Base-by-base conservation (phyloP, 2,329 filamentous ascomycete species). In the Onygenales sp. region DNA sequence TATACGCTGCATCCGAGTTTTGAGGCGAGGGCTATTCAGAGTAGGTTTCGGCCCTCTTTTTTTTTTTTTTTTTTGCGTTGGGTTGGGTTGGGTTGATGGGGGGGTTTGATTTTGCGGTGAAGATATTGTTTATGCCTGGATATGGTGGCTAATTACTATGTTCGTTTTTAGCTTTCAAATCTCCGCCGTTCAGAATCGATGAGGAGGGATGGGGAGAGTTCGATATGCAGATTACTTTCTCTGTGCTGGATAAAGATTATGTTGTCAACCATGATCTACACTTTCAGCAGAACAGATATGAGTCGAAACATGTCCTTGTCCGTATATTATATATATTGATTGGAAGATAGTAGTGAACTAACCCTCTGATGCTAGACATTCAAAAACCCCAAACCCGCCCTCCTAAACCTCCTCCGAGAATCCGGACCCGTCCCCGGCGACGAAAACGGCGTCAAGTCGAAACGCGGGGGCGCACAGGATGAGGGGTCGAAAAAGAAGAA, bases 181-280 rank as follows among this genome's bases (percentile, higher is more conserved):
- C 87, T 59, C 82, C 90, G 0, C 93, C 93, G 0, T 98, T 97
- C 75, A 80, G 80, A 59, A 95, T 95, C 71, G 78, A 83, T 58
- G 95, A 98, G 72, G 88, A 96, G 73, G 93, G 93, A 61, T 98
- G 93, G 93, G 93, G 93, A 65, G 93, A 97, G 74, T 98, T 98
- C 69, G 93, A 97, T 68, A 92, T 98, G 84, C 79, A 77, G 47
- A 93, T 97, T 64, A 83, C 87, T 57, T 80, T 94, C 61, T 86
- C 84, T 65, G 87, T 86, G 43, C 84, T 86, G 33, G 89, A 93
- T 71, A 96, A 96, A 77, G 92, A 95, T 65, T 82, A 89, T 65
- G 77, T 81, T 11, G 78, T 98, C 59, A 74, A 78, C 49, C 93
- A 98, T 70, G 93, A 98, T 67, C 80, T 98, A 56, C 96, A 97